Evolutionary conservation across 2,329 filamentous ascomycete genomes (phyloP).

Genomic region (Teratosphaeria zuluensis): DNA sequence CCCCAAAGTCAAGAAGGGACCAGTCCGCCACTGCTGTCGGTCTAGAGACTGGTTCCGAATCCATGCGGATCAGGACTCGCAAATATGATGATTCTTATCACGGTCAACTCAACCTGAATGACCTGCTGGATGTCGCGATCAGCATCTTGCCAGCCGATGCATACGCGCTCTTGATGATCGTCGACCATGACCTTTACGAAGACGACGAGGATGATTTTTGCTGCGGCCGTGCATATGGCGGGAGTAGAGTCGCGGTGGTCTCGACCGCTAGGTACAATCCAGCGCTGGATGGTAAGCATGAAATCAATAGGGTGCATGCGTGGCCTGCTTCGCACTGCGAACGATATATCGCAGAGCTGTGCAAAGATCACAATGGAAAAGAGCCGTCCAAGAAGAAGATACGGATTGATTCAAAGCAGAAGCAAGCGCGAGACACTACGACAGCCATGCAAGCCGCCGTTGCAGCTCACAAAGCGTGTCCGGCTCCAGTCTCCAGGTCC

Average conservation of each 20-base stretch:
- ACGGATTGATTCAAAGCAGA: slow-evolving; percentile 2
- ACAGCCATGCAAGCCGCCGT: slow-evolving; percentile 6
- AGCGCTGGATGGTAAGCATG: slow-evolving; percentile 31
- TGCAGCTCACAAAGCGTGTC: not conserved
- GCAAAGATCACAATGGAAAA: slow-evolving; percentile 1
- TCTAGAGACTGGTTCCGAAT: slow-evolving; percentile 29
- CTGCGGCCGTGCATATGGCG: slow-evolving; percentile 53
- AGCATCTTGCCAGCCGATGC: slow-evolving; percentile 47
- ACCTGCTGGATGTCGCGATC: slow-evolving; percentile 50
- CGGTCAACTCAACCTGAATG: slow-evolving; percentile 49
- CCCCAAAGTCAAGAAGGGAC: slow-evolving; percentile 38
- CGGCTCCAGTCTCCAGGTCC: not conserved
- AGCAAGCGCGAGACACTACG: slow-evolving; percentile 11
- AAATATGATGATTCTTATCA: slow-evolving; percentile 38
- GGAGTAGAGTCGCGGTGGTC: slow-evolving; percentile 52
- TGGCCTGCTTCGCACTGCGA: slow-evolving; percentile 58
- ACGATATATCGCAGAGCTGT: slow-evolving; percentile 35
- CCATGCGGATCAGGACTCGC: slow-evolving; percentile 44
- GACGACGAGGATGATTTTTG: slow-evolving; percentile 57
- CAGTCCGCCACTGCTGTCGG: slow-evolving; percentile 43
- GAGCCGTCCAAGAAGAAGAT: not conserved
- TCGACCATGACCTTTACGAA: slow-evolving; percentile 56
- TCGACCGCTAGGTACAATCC: slow-evolving; percentile 55
- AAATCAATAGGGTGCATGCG: slow-evolving; percentile 42
- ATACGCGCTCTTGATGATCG: slow-evolving; percentile 48